Evolutionary conservation across 164 flowering plant species (phyloP), one percentile per base, ranked within the genome.

Genomic region (Protea cynaroides): DNA sequence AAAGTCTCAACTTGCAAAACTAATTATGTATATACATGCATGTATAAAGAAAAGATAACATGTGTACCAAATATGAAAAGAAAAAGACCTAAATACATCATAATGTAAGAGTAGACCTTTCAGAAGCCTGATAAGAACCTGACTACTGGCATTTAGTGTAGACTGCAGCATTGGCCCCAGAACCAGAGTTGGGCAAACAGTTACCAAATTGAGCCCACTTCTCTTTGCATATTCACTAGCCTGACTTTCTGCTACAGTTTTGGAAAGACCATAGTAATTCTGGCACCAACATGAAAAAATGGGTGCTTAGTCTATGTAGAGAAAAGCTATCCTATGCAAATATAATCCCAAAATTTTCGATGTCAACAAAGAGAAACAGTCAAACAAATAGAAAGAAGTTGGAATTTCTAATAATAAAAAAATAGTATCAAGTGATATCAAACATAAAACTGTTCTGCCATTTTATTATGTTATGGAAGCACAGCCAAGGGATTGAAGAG

Each of bases 121-220:
- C 73, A 82, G 38, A 46, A 84, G 57, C 54, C 61, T 71, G 66
- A 77, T 49, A 9, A 84, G 72, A 64, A 59, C 23, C 49, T 65
- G 19, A 58, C 78, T 83, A 66, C 86, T 85, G 18, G 82, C 46
- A 61, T 85, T 85, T 62, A 77, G 12, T 18, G 80, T 65, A 17
- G 80, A 25, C 62, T 87, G 93, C 69, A 85, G 67, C 76, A 83
- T 68, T 15, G 89, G 86, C n/a, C 92, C 89, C 0, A 80, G 7
- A 25, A 82, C 71, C 53, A 73, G 56, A 21, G 78, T 40, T 9
- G 92, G 92, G 49, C 81, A 79, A 43, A 85, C 75, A 2, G 86
- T 60, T 15, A 83, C 81, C 21, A 87, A 47, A 36, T 87, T 79
- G 9, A 83, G 83, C 36, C 76, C 82, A 36, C 29, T 77, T 25